Base-by-base conservation (phyloP, 2,329 filamentous ascomycete genomes). In the Penicillium hordei region DNA sequence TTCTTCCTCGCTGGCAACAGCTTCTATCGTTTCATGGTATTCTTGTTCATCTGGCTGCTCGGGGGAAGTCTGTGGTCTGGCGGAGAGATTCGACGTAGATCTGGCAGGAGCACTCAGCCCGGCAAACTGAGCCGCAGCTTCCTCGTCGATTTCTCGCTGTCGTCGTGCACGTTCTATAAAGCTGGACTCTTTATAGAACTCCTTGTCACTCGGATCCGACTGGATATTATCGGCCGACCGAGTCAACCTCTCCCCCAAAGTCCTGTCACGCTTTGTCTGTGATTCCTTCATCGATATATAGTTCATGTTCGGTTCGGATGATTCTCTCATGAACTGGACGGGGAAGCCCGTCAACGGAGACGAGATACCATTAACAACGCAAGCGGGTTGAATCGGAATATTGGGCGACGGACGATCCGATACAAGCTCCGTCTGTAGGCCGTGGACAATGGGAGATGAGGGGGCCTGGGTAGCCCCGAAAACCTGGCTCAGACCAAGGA, bases 331-430 rank as follows among this genome's bases (percentile, higher is more conserved):
- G 44, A 75, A 69, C 9, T 70, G 65, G 4, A 71, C 66, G 1
- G 74, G 71, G 3, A 71, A 62, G 7, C 67, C 60, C 29, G 67
- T 70, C 34, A 70, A 63, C 5, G 78, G 75, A 2, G 79, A 79
- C 5, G 76, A 78, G 0, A 74, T 58, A 8, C 64, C 64, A 12
- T 68, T 66, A 43, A 68, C 64, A 25, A 75, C 63, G 9, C 74
- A 71, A 31, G 70, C 72, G 34, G 68, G 67, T 52, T 79, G 72
- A 27, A 79, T 73, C 38, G 78, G 75, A 21, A 81, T 67, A 60
- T 79, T 76, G n/a, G 79, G 79, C 2, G 79, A 81, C 4, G 79
- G 79, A 49, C 79, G 76, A 60, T 81, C 78, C 12, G 78, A 81
- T 31, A 72, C 60, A 9, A 71, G 65, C 43, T 78, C 78, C 2